These are phyloP conservation scores for Discostella stelligeroides DNA, from an alignment of 108 stramenopile species.

Conservation along the genomic window DNA sequence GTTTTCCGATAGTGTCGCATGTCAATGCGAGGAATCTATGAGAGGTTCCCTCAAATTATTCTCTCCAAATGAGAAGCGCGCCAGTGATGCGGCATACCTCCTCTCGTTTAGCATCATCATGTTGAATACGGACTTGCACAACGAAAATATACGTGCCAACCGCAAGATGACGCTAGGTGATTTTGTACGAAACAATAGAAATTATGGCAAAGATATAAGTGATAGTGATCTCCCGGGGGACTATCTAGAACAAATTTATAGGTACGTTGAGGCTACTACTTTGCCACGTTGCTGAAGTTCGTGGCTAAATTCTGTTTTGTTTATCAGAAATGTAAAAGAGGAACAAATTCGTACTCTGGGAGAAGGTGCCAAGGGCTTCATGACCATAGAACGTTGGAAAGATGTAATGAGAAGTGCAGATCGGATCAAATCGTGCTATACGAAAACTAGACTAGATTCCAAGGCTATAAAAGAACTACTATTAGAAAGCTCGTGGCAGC, in stretches of 20 bases:
- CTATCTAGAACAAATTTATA: conserved; percentile 88
- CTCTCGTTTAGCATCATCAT: conserved; percentile 96
- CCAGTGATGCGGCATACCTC: conserved; percentile 92
- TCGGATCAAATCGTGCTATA: neutral
- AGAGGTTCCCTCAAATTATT: conserved; percentile 64
- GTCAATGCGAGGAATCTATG: conserved; percentile 77
- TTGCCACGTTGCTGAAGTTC: conserved; percentile 1
- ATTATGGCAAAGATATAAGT: conserved; percentile 93
- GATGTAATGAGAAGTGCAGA: conserved; percentile 65
- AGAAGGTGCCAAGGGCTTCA: conserved; percentile 85
- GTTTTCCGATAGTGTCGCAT: conserved; percentile 85
- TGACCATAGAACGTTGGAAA: conserved; percentile 93
- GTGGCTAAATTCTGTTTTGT: neutral
- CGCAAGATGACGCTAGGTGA: conserved; percentile 90
- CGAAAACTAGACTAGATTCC: conserved; percentile 1
- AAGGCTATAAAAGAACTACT: conserved; percentile 77
- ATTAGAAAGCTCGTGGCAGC: conserved; percentile 82
- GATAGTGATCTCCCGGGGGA: conserved; percentile 87
- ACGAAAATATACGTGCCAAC: conserved; percentile 93
- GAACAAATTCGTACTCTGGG: conserved; percentile 89
- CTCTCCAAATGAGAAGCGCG: conserved; percentile 81
- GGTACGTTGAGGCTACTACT: neutral
- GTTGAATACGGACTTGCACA: conserved; percentile 98
- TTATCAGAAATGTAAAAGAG: conserved; percentile 66
- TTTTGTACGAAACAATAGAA: conserved; percentile 90